Base-by-base conservation (phyloP, 176 grass and related monocot genomes). In the Elaeis guineensis region DNA sequence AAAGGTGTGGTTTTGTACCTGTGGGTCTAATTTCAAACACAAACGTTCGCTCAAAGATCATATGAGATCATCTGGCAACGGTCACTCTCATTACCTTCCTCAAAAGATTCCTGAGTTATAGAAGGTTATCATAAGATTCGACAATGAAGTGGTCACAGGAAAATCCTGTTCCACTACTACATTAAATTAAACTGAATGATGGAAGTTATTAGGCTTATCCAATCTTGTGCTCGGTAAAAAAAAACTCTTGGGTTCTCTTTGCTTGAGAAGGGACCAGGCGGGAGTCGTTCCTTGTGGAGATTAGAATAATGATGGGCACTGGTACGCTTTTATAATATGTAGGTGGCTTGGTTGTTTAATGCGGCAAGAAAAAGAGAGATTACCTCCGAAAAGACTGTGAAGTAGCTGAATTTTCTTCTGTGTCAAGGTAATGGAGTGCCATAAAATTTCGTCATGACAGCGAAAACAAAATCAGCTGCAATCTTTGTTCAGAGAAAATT, bases 391-490 rank as follows among this genome's bases (percentile, higher is more conserved):
- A 79, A 79, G 60, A 71, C 56, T 77, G 77, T 9, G 32, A 87
- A 90, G 86, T 87, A 87, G 90, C 61, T 84, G 80, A 95, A 95
- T 90, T 90, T 95, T 95, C 80, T 95, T 86, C 77, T 51, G 32
- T 8, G 32, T 9, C 3, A 23, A 23, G 23, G 23, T 23, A 23
- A 23, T 23, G 3, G 23, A 23, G 23, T 1, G 23, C 3, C 32
- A 35, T 35, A 35, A 35, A 35, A 35, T 6, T 35, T 9, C 6
- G 6, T 1, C 6, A 35, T 35, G 7, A 9, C 1, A 35, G 32
- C 32, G 7, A 9, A 35, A 35, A 35, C 32, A 35, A 35, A 35
- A 6, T 35, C 32, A 35, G 32, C 32, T 35, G 32, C 7, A 35
- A 35, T 35, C 32, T 35, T 35, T 35, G 32, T 8, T 9, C 6